A percentile compares a stretch with the other conserved stretches of the same genome.
These are phyloP conservation scores for Diphasiastrum complanatum DNA, from an alignment of 83 land plant genomes.

Conservation along the genomic window DNA sequence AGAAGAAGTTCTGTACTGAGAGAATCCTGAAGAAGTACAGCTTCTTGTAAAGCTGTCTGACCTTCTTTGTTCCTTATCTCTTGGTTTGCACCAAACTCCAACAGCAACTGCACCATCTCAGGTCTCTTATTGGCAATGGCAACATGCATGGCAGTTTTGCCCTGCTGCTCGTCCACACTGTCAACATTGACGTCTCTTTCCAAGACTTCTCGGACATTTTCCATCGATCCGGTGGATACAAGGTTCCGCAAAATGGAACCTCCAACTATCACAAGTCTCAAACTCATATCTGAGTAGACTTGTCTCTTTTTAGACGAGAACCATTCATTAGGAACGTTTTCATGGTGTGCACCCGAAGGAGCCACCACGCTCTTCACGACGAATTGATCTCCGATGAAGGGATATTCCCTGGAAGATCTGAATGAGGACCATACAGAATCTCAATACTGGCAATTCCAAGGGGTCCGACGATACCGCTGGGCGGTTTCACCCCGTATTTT, in stretches of 20 bases:
- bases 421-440: conserved; percentile 47
- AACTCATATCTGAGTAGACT: too few species aligned
- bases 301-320: conserved; percentile 14
- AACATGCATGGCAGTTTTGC: conserved; percentile 39
- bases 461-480: conserved; percentile 45
- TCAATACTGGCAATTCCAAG: conserved; percentile 36
- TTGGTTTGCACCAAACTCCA: conserved; percentile 46
- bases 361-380: conserved; percentile 39
- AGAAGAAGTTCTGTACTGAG: conserved; percentile 40
- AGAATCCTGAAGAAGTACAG: conserved; percentile 41
- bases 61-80: conserved; percentile 45
- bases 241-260: too few species aligned
- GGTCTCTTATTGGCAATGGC: conserved; percentile 27
- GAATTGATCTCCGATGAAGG: conserved; percentile 49
- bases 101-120: conserved; percentile 26
- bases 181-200: too few species aligned
- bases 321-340: conserved; percentile 21
- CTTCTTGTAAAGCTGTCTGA: conserved; percentile 45
- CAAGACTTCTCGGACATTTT: too few species aligned
- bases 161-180: conserved; percentile 19
- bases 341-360: background rate
- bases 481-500: conserved; percentile 60
- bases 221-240: too few species aligned
- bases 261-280: too few species aligned
- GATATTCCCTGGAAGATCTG: conserved; percentile 41